Conservation (phyloP, 2,329 filamentous ascomycete species). For the Ceratocystis ficicola region DNA sequence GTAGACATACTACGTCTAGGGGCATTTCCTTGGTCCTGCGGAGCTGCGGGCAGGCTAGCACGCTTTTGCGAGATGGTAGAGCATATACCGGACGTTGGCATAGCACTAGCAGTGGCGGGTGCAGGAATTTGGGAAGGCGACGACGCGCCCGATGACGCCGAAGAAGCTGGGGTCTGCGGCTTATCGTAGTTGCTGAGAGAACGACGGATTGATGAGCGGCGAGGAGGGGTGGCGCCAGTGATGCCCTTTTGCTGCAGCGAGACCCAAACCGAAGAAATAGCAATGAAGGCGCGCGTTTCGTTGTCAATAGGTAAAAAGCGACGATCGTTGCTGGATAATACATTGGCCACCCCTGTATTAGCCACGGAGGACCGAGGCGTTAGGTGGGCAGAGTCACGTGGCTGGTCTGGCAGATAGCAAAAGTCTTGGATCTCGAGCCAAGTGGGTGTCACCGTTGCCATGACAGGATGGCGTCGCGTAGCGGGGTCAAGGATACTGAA, state of each 20-base stretch:
- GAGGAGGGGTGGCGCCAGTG: conserved; percentile 11
- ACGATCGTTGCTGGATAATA: conserved; percentile 16
- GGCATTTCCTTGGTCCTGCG: conserved; percentile 4
- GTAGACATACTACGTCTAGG: conserved; percentile 25
- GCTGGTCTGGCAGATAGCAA: conserved; percentile 17
- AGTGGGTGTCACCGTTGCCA: conserved; percentile 53
- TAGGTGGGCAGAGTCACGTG: conserved; percentile 1
- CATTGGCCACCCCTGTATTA: background rate
- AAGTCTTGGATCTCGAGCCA: conserved; percentile 55
- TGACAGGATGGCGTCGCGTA: conserved; percentile 58
- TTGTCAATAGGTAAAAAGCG: conserved; percentile 24
- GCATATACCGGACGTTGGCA: background rate
- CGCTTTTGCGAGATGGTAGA: conserved; percentile 8
- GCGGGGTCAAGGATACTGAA: conserved; percentile 65
- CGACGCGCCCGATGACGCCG: conserved; percentile 3
- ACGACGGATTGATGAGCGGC: conserved; percentile 14
- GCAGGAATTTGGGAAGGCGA: background rate
- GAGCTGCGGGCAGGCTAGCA: conserved; percentile 9
- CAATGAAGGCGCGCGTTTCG: conserved; percentile 24
- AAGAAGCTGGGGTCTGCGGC: conserved; percentile 2
- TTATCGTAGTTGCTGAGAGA: conserved; percentile 11
- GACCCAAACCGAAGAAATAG: conserved; percentile 26
- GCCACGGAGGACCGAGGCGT: conserved; percentile 14
- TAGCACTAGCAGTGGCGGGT: background rate
- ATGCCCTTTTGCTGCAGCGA: conserved; percentile 25